Percentiles rank a stretch among this genome's conserved stretches.
These are phyloP conservation scores for Lactarius deliciosus DNA, from an alignment of 768 basidiomycete genomes.

Conservation along the genomic window DNA sequence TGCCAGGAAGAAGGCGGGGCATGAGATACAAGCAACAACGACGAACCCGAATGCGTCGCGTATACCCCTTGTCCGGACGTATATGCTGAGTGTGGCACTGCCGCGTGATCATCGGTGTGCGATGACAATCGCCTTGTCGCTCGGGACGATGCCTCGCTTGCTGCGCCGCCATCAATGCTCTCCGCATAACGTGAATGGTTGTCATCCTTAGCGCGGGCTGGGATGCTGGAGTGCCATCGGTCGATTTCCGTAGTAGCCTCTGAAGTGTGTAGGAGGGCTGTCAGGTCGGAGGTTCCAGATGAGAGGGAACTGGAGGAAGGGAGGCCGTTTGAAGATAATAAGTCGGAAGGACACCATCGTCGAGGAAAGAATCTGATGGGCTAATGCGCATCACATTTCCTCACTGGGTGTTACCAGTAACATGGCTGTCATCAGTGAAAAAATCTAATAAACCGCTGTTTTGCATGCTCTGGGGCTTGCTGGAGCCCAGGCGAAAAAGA, in stretches of 20 bases:
- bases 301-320: not conserved
- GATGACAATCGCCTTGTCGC: conserved; percentile 14
- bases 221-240: conserved; percentile 14
- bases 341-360: no score
- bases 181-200: conserved; percentile 1
- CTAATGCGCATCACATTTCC: conserved; percentile 37
- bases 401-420: conserved; percentile 67
- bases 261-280: not conserved
- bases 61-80: not conserved
- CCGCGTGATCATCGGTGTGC: not conserved
- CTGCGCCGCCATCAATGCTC: not conserved
- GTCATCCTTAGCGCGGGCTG: not conserved
- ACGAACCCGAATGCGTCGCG: no score
- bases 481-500: conserved; percentile 52
- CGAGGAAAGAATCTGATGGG: no score
- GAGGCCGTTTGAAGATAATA: not conserved
- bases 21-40: conserved; percentile 6
- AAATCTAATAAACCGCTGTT: conserved; percentile 70
- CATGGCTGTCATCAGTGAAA: conserved; percentile 61
- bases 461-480: conserved; percentile 54
- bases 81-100: not conserved
- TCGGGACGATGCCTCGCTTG: conserved; percentile 3
- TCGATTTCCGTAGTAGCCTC: conserved; percentile 12
- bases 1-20: not conserved
- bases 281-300: not conserved